phyloP scores from a whole-genome alignment of 257 asterid species.

The Solanum corneliomulleri region DNA sequence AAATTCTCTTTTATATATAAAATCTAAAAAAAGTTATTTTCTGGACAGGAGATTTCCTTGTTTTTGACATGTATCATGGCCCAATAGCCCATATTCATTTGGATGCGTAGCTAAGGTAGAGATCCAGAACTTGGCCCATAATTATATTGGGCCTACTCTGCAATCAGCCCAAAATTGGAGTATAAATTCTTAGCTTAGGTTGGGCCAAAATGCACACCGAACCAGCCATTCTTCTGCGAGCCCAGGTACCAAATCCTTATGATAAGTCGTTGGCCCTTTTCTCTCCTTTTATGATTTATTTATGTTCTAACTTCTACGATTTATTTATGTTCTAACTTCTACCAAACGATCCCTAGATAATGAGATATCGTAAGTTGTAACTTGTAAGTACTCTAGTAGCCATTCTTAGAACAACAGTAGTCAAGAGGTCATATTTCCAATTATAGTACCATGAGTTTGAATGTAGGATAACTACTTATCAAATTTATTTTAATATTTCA shows the following conservation, averaged over 20 bases:
- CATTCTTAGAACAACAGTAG: background rate
- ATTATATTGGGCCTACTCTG: background rate
- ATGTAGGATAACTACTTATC: background rate
- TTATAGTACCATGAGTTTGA: background rate
- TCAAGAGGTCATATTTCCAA: background rate
- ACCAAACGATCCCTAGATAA: too few species aligned
- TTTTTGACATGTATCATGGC: background rate
- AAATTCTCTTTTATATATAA: too few species aligned
- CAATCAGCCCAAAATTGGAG: background rate
- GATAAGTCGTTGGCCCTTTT: background rate
- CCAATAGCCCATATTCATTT: background rate
- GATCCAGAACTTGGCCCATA: background rate
- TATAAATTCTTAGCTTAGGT: background rate
- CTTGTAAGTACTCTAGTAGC: background rate
- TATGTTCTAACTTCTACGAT: too few species aligned
- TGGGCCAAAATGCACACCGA: background rate
- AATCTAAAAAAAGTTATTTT: too few species aligned
- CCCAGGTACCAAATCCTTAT: background rate
- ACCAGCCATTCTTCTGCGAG: background rate
- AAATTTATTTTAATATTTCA: background rate
- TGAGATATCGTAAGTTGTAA: background rate
- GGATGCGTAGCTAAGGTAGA: background rate
- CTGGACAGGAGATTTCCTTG: too few species aligned
- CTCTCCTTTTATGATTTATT: too few species aligned
- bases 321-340: too few species aligned